These are phyloP conservation scores for Mycena floridula DNA, from an alignment of 768 basidiomycete species.

Conservation along the genomic window DNA sequence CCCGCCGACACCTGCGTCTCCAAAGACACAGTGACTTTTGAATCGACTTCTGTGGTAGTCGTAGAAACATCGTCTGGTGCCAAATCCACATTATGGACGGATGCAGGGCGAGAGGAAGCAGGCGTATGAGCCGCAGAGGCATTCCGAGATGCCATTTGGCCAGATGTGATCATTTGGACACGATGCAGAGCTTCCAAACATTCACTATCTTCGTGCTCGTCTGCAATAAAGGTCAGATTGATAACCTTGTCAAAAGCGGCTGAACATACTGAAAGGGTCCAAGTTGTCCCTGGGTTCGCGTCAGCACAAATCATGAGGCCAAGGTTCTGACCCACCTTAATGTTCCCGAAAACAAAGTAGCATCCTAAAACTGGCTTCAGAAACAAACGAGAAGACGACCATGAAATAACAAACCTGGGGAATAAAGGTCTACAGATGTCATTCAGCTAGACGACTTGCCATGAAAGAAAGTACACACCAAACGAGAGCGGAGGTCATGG, in stretches of 20 bases:
- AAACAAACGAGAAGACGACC: not conserved
- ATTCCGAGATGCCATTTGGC: slow-evolving; percentile 41
- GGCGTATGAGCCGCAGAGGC: slow-evolving; percentile 28
- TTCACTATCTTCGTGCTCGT: slow-evolving; percentile 73
- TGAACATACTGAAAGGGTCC: slow-evolving; percentile 44
- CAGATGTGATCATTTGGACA: slow-evolving; percentile 64
- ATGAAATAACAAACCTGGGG: slow-evolving; percentile 30
- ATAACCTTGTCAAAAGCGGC: not conserved
- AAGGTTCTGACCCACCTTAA: too few relatives aligned
- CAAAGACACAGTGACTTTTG: slow-evolving; percentile 52
- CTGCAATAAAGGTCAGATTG: slow-evolving; percentile 21
- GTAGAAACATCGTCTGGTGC: slow-evolving; percentile 9
- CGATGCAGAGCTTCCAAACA: slow-evolving; percentile 77
- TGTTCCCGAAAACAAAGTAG: slow-evolving; percentile 58
- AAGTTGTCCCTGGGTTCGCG: slow-evolving; percentile 51
- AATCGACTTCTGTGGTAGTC: slow-evolving; percentile 47
- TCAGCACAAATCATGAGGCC: too few relatives aligned
- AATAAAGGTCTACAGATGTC: slow-evolving; percentile 62
- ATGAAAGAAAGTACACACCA: slow-evolving; percentile 30
- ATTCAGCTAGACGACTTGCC: not conserved
- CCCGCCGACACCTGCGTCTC: slow-evolving; percentile 83
- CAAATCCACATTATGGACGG: slow-evolving; percentile 21
- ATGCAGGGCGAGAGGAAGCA: slow-evolving; percentile 32
- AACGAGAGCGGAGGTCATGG: slow-evolving; percentile 69
- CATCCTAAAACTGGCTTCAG: slow-evolving; percentile 23